A percentile compares a stretch with the other conserved stretches of the same genome.
These are phyloP conservation scores for Fusarium phyllophilum DNA, from an alignment of 2,329 filamentous ascomycete species.

Conservation along the genomic window DNA sequence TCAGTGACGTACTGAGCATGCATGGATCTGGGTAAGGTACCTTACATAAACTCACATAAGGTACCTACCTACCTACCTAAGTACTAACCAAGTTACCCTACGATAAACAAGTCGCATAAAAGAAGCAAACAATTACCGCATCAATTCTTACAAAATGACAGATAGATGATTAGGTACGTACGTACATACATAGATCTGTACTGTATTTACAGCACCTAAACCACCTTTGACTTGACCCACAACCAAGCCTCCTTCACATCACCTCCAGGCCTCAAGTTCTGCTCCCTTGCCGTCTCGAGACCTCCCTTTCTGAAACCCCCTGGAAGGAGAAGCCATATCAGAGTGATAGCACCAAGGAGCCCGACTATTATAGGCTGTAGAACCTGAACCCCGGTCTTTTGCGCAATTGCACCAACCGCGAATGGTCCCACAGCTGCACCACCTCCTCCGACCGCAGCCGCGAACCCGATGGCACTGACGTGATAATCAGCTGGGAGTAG, in stretches of 20 bases:
- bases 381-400: slow-evolving; percentile 64
- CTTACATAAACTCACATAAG: not conserved
- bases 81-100: not conserved
- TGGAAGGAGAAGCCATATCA: slow-evolving; percentile 59
- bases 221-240: slow-evolving; percentile 21
- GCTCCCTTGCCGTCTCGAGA: slow-evolving; percentile 53
- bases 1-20: slow-evolving; percentile 20
- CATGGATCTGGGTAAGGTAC: not conserved
- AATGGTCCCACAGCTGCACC: slow-evolving; percentile 76
- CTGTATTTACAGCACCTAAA: not conserved
- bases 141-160: not conserved
- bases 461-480: slow-evolving; percentile 83
- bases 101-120: not conserved
- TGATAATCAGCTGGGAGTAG: slow-evolving; percentile 78
- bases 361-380: slow-evolving; percentile 66
- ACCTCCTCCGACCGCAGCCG: slow-evolving; percentile 78
- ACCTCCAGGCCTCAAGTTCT: slow-evolving; percentile 50
- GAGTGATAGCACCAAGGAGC: slow-evolving; percentile 56
- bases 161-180: not conserved
- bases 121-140: not conserved
- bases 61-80: too few species aligned
- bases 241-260: slow-evolving; percentile 40
- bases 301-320: slow-evolving; percentile 53
- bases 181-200: not conserved
- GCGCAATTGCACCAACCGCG: slow-evolving; percentile 74